Evolutionary conservation across 164 flowering plant species (phyloP), one percentile per base, ranked within the genome.

Genomic region (Annona cherimola): DNA sequence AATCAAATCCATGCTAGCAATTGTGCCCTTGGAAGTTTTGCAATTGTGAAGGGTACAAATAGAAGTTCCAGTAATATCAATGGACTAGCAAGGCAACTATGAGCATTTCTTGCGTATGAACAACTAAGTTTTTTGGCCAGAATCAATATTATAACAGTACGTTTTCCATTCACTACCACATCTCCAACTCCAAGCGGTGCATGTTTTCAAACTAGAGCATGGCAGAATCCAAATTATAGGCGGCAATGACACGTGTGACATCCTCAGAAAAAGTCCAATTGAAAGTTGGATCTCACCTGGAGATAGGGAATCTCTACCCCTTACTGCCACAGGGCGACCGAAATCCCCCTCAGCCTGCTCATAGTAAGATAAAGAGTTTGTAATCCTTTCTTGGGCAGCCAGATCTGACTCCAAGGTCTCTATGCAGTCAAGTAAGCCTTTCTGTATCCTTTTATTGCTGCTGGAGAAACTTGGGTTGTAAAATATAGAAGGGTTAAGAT

Each of bases 261-360:
- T 50, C 14, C 57, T 50, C 57, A 50, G 14, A 65, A 20, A 73
- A 20, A 43, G 42, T 5, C 46, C n/a, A 72, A 57, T 18, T 40
- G 4, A 1, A 46, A 68, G 71, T 16, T 61, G 50, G 26, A 42
- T 39, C 70, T 67, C 43, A 84, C 87, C 84, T 68, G 87, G 87
- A 43, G 81, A 59, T 68, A 81, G 71, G 40, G 82, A 75, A 4
- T 79, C 81, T 65, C 85, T 79, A 66, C 80, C 79, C 35, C 80
- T 77, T 42, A 80, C 54, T 57, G 87, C 87, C 65, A 82, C 79
- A 14, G 79, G 81, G 18, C 82, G 78, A 68, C 84, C 73, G 67
- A 84, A 82, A 78, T 79, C 82, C 54, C 87, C 85, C 6, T 72
- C 77, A 73, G 84, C 82, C 68, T 78, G 81, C 75, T 82, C 80